Evolutionary conservation across 2,329 filamentous ascomycete genomes (phyloP).

Genomic region (Hymenoscyphus fraxineus): DNA sequence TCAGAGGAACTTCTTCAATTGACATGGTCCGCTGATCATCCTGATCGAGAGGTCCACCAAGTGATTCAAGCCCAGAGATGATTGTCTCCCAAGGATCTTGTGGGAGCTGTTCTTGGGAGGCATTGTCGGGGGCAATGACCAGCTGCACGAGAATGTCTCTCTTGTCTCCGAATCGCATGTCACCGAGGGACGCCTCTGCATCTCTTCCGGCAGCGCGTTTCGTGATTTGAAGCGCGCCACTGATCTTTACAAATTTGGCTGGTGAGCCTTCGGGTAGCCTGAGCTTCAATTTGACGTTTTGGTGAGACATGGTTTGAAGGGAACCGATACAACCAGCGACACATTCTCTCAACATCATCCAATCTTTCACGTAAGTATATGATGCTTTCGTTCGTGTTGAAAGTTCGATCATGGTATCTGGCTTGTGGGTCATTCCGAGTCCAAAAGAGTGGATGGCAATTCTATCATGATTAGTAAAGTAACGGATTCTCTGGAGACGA

Average conservation of each 20-base stretch:
- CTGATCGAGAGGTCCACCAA: slow-evolving; percentile 81
- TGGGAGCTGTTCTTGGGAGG: slow-evolving; percentile 73
- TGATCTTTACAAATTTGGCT: slow-evolving; percentile 98
- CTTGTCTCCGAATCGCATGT: slow-evolving; percentile 94
- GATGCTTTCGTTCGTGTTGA: slow-evolving; percentile 94
- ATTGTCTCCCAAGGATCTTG: slow-evolving; percentile 97
- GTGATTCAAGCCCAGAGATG: slow-evolving; percentile 88
- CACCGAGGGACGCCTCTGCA: slow-evolving; percentile 86
- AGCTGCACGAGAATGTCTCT: slow-evolving; percentile 89
- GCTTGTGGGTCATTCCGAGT: slow-evolving; percentile 93
- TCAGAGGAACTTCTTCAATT: slow-evolving; percentile 89
- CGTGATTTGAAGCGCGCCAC: slow-evolving; percentile 89
- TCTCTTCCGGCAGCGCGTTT: slow-evolving; percentile 93
- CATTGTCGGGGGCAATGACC: slow-evolving; percentile 82
- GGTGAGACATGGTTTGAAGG: slow-evolving; percentile 92
- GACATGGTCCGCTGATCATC: slow-evolving; percentile 81
- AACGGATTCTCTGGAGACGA: slow-evolving; percentile 23
- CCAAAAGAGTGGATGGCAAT: slow-evolving; percentile 97
- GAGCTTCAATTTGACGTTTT: slow-evolving; percentile 94
- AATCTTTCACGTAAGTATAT: slow-evolving; percentile 98
- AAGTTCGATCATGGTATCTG: slow-evolving; percentile 96
- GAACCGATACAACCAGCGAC: slow-evolving; percentile 88
- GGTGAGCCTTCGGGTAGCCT: slow-evolving; percentile 93
- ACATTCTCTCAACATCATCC: slow-evolving; percentile 99
- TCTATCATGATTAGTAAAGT: slow-evolving; percentile 40